Base-by-base conservation (phyloP, 768 basidiomycete genomes). In the Pholiota microspora region DNA sequence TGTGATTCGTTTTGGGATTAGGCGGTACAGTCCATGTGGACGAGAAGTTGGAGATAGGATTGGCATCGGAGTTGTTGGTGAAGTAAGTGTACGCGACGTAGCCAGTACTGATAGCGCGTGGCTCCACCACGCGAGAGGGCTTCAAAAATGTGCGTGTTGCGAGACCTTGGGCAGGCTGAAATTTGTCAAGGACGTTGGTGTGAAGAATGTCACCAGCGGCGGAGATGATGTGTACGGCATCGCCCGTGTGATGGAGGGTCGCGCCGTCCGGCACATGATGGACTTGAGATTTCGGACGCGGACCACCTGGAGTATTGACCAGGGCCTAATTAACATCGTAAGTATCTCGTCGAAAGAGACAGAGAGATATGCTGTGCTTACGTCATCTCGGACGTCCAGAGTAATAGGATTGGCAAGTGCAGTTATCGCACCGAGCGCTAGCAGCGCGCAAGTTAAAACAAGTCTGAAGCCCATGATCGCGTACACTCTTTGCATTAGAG, bases 1-100 rank as follows among this genome's bases (percentile, higher is more conserved):
- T 60, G 35, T 56, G 32, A 36, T 51, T 45, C 0, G 50, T 59
- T 7, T 55, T 42, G 1, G 66, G 66, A 0, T 32, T 45, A n/a
- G 63, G 51, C 6, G 67, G 67, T 1, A 69, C 66, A 2, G 44
- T 49, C 61, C 63, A 69, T 13, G 59, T 53, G 7, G 62, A 57
- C 0, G 52, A 44, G 32, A 64, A 66, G 10, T 55, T 53, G 1
- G 53, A 28, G 27, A 66, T 58, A 3, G 64, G 60, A 15, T 24
- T 46, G 18, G 56, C 27, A 25, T 56, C 47, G 45, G 52, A 54
- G 49, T 64, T 58, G 38, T 49, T 46, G 61, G 64, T 54, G 34
- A 54, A 57, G 50, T 55, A 60, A 4, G 56, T 49, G 27, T 55
- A 60, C 1, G 59, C 59, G 7, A 57, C 59, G 32, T 57, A 60